These are phyloP conservation scores for Penicillium paxilli DNA, from an alignment of 495 filamentous ascomycete genomes.

Conservation along the genomic window DNA sequence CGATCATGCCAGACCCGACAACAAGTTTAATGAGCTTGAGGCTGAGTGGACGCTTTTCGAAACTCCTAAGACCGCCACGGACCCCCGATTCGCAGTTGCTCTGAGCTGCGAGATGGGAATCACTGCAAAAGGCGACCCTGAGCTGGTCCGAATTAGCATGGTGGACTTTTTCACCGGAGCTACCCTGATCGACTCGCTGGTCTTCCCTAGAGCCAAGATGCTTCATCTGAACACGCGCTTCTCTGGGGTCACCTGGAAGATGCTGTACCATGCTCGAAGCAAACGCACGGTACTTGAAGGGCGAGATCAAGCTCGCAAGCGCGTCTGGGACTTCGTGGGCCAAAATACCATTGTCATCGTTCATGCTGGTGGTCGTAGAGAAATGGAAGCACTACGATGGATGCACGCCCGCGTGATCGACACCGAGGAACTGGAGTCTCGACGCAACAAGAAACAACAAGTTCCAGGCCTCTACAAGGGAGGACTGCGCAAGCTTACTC, in stretches of 20 bases:
- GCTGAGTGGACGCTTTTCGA: neutral
- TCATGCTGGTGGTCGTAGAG: constrained; percentile 23
- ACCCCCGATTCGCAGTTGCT: constrained; percentile 30
- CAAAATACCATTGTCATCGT: constrained; percentile 33
- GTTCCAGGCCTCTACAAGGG: constrained; percentile 4
- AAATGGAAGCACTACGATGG: constrained; percentile 31
- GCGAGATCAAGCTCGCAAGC: constrained; percentile 27
- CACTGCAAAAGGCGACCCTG: constrained; percentile 19
- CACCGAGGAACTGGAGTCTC: constrained; percentile 18
- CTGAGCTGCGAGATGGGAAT: constrained; percentile 55
- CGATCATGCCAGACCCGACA: neutral
- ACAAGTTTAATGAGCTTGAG: neutral
- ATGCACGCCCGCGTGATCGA: constrained; percentile 31
- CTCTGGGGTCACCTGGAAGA: constrained; percentile 32
- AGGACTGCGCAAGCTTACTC: constrained; percentile 29
- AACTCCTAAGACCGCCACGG: neutral
- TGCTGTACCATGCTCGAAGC: constrained; percentile 21
- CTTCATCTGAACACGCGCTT: constrained; percentile 37
- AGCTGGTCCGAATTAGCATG: constrained; percentile 43
- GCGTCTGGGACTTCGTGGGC: constrained; percentile 38
- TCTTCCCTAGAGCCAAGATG: constrained; percentile 37
- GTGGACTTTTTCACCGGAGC: constrained; percentile 47
- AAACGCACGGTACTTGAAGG: constrained; percentile 20
- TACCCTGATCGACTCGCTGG: constrained; percentile 42
- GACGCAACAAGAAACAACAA: neutral